Conservation (phyloP, 306 rosid species). For the Luffa aegyptiaca region DNA sequence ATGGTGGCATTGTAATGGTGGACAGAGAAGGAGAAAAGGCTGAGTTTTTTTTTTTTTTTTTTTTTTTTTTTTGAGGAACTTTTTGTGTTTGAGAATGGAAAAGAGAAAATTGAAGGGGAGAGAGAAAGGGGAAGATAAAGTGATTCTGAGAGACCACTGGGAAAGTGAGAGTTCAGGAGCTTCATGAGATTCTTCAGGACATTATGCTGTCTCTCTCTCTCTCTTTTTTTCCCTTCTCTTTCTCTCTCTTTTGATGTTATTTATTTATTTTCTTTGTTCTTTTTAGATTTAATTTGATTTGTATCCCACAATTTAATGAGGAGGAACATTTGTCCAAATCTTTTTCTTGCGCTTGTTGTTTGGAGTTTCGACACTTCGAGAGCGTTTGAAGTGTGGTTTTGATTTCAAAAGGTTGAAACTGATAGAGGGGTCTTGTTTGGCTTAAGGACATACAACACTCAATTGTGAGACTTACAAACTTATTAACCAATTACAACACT, state of each 20-base stretch:
- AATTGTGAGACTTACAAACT: no score
- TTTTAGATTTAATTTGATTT: no score
- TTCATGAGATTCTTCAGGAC: slow-evolving; percentile 7
- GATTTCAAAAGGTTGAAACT: no score
- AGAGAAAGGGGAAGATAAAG: not conserved
- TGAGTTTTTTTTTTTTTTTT: not conserved
- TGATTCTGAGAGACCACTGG: not conserved
- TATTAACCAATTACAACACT: no score
- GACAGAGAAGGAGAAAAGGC: not conserved
- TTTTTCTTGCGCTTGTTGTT: no score
- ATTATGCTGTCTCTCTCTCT: not conserved
- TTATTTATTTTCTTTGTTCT: not conserved
- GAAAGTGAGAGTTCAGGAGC: slow-evolving; percentile 9
- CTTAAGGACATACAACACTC: no score
- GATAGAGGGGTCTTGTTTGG: no score
- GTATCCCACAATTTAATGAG: not conserved
- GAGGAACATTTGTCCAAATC: not conserved
- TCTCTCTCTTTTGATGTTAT: not conserved
- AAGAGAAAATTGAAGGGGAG: not conserved
- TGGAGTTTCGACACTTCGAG: no score
- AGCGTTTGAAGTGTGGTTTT: no score
- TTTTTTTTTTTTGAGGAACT: not conserved
- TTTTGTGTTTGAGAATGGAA: not conserved
- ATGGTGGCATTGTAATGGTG: slow-evolving; percentile 4
- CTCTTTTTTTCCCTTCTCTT: not conserved